These are phyloP conservation scores for Didymella segeticola DNA, from an alignment of 2,329 filamentous ascomycete species.

Conservation along the genomic window DNA sequence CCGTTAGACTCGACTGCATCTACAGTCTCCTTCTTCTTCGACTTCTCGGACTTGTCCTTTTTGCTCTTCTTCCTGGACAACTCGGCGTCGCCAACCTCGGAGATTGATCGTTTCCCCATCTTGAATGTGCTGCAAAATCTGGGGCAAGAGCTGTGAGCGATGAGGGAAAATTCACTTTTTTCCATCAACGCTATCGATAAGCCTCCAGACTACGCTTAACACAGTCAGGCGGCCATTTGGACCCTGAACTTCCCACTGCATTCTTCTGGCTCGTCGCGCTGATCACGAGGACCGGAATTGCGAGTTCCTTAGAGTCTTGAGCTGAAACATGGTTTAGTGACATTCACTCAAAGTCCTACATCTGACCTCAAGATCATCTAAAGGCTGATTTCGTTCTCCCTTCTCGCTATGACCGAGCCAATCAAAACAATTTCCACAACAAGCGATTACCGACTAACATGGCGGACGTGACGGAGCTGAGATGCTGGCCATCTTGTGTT, in stretches of 20 bases:
- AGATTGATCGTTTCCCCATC: conserved; percentile 48
- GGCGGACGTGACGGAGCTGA: conserved; percentile 44
- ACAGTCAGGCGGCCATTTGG: background rate
- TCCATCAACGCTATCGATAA: conserved; percentile 29
- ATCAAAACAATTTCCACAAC: background rate
- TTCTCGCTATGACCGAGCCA: background rate
- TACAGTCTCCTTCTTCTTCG: conserved; percentile 23
- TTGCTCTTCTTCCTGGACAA: conserved; percentile 48
- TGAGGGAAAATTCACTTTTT: conserved; percentile 16
- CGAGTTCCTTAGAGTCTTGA: background rate
- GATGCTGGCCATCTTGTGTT: conserved; percentile 58
- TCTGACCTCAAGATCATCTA: background rate
- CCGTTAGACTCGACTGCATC: conserved; percentile 32
- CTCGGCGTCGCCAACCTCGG: conserved; percentile 40
- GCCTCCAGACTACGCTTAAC: conserved; percentile 1
- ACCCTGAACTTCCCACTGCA: conserved; percentile 9
- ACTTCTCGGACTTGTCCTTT: conserved; percentile 45
- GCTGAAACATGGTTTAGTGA: too few species aligned
- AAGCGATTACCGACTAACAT: conserved; percentile 21
- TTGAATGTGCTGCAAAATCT: conserved; percentile 14
- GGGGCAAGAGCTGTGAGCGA: conserved; percentile 1
- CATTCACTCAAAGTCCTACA: background rate
- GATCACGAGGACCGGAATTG: background rate
- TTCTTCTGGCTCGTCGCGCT: conserved; percentile 6
- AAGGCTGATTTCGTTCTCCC: background rate